Evolutionary conservation across 331 rosid species (phyloP), one percentile per base, ranked within the genome.

Genomic region (Malus hybrid): DNA sequence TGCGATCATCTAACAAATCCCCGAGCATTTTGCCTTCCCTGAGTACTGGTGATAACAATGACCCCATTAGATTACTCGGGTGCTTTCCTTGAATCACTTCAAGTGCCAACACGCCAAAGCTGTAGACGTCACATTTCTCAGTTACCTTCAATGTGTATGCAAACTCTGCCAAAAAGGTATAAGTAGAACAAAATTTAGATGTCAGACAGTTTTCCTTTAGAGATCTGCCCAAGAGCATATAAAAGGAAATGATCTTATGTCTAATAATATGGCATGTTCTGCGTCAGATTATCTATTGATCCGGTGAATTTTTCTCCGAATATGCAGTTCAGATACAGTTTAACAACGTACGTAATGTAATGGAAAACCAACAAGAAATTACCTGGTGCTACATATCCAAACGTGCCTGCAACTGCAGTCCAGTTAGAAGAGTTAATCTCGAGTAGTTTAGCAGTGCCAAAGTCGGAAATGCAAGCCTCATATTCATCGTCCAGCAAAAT

Each of bases 381-480:
- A 82, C 85, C 85, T 67, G 85, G 85, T 19, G 85, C 85, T 34
- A 82, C 16, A 24, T 79, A 79, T 57, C 75, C 85, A 5, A 80
- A 76, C 29, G 90, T 86, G 24, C 87, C 90, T 11, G 84, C 90
- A 33, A 84, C 36, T 60, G 73, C 20, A 5, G 87, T 86, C 88
- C 81, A 80, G 70, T 63, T 78, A 20, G 80, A 71, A 16, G 85
- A 82, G 28, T 14, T 73, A 8, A 52, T 77, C 67, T 76, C 83
- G 10, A 88, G 80, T 69, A 84, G 75, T 65, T 81, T 82, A 0
- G 88, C 78, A 4, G 61, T 82, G 28, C 87, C 85, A 2, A 87
- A 82, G 67, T 84, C 87, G 3, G 86, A 82, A 74, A 85, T 56
- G 34, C 73, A 85, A 63, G 88, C 88, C 74, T 70, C 87, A 70